phyloP scores from a whole-genome alignment of 2,329 filamentous ascomycete genomes.

The Pseudogymnoascus sp. region DNA sequence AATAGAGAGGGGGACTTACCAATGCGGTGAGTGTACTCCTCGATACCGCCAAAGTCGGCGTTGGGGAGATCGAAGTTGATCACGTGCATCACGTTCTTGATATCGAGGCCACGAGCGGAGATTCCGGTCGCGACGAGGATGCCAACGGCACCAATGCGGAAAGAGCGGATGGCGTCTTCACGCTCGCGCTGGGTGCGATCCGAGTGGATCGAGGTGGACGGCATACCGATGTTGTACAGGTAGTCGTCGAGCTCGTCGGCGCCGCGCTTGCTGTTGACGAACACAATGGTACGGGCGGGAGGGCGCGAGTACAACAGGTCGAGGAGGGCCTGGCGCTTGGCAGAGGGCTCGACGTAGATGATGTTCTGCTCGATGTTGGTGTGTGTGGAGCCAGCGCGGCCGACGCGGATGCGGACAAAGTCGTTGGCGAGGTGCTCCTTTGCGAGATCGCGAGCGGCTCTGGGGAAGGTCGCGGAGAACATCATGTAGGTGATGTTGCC shows the following conservation, averaged over 20 bases:
- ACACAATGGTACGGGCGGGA: constrained; percentile 77
- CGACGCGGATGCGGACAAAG: constrained; percentile 75
- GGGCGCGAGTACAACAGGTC: constrained; percentile 64
- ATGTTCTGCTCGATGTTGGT: constrained; percentile 75
- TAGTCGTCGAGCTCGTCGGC: constrained; percentile 85
- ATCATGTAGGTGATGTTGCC: constrained; percentile 66
- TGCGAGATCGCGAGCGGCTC: constrained; percentile 67
- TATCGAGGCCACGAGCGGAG: constrained; percentile 80
- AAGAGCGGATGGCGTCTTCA: constrained; percentile 82
- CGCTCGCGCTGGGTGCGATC: constrained; percentile 85
- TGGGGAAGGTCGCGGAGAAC: constrained; percentile 93
- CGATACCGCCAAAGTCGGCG: constrained; percentile 71
- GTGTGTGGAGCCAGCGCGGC: constrained; percentile 77
- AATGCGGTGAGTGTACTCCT: constrained; percentile 91
- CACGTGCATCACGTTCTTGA: constrained; percentile 79
- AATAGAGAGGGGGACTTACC: constrained; percentile 45
- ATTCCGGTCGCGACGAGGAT: constrained; percentile 84
- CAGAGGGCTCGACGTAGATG: constrained; percentile 54
- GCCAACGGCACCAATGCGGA: constrained; percentile 66
- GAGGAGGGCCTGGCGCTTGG: constrained; percentile 65
- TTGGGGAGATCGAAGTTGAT: constrained; percentile 88
- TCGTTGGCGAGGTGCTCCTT: constrained; percentile 66
- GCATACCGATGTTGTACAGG: constrained; percentile 70
- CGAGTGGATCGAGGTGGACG: constrained; percentile 80
- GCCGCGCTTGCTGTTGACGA: constrained; percentile 72